Conservation (phyloP, 2,329 filamentous ascomycete genomes). For the Celoporthe dispersa region DNA sequence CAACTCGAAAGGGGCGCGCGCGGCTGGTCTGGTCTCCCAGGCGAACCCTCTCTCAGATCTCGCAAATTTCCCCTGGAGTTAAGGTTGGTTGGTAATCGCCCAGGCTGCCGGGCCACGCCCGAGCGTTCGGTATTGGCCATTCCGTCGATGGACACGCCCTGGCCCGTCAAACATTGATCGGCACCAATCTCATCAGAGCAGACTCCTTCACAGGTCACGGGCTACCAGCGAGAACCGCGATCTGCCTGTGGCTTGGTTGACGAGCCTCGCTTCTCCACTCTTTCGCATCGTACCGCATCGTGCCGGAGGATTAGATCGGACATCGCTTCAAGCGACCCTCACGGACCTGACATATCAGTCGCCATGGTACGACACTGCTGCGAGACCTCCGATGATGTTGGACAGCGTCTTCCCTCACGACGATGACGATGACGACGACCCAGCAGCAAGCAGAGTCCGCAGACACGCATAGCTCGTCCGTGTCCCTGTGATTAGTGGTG, state of each 20-base stretch:
- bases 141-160: background rate
- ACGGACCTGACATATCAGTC: background rate
- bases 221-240: background rate
- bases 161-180: background rate
- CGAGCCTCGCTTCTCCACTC: background rate
- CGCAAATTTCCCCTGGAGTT: background rate
- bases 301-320: background rate
- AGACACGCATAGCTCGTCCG: background rate
- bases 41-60: conserved; percentile 5
- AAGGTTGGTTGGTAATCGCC: too few relatives aligned
- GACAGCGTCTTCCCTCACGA: background rate
- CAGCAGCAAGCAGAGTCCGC: background rate
- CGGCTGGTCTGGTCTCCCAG: background rate
- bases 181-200: background rate
- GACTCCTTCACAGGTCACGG: conserved; percentile 2
- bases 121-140: background rate
- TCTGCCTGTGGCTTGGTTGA: background rate
- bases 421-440: background rate
- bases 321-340: background rate
- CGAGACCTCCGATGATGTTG: background rate
- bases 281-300: background rate
- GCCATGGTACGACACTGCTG: background rate
- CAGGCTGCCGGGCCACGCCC: background rate
- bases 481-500: background rate
- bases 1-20: background rate